Base-by-base conservation (phyloP, 1,284 basidiomycete genomes). In the Cronartium quercuum region DNA sequence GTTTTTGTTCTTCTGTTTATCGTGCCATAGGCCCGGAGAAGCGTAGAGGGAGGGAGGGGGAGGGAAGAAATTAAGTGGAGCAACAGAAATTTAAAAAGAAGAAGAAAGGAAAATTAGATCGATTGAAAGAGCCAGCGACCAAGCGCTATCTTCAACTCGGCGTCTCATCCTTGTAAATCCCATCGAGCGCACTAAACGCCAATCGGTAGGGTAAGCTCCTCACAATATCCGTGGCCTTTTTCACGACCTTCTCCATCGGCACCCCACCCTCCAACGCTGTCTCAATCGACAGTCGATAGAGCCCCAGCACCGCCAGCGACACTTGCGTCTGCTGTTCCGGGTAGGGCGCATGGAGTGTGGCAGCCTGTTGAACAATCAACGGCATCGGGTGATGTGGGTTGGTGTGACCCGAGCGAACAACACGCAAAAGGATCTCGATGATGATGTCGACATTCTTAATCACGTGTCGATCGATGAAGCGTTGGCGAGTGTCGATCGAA, bases 301-400 rank as follows among this genome's bases (percentile, higher is more conserved):
- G 87, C 7, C 92, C 92, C 75, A 96, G 84, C 35, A 97, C 91
- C 4, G 93, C 92, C 29, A 97, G 86, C 7, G 90, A 91, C 41
- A 95, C 90, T 79, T 94, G 94, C 1, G 92, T 96, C 83, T 97
- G 94, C 80, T 94, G 91, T 62, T 87, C 85, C 21, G 88, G 88
- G 80, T 93, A 92, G 6, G 90, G 87, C 6, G 90, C 90, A 58
- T 88, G 87, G 29, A 87, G 86, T 3, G 87, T 85, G 44, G 92
- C 74, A 3, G 79, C 78, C 71, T 79, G 78, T 1, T 76, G 76
- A 24, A 77, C 79, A 35, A 80, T 85, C 7, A 73, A 38, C 37
- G 61, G 69, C 37, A 40, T 57, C 12, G 62, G 69, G 75, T 78
- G 64, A 65, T 70, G 88, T 83, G 76, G 89, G 84, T 47, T 87